Base-by-base conservation (phyloP, 306 rosid genomes). In the Senna siamea region DNA sequence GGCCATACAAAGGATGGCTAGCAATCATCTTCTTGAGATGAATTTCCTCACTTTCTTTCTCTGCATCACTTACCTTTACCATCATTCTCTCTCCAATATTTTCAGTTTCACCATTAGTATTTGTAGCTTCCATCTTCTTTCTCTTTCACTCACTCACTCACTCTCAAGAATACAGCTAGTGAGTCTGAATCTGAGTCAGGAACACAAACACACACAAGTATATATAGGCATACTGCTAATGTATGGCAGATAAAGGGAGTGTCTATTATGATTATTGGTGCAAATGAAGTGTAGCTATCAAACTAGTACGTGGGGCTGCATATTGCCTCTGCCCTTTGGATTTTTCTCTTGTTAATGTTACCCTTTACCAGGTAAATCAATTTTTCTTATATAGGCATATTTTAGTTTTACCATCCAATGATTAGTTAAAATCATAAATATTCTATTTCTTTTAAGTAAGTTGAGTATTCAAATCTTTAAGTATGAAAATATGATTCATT, bases 1-100 rank as follows among this genome's bases (percentile, higher is more conserved):
- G 74, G 54, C 66, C 84, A 82, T 75, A 87, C 77, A 80, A 70
- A 60, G 92, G 87, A 80, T 87, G 89, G 28, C 8, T 76, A 20
- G 82, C 71, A 70, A 87, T 82, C 80, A 78, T 82, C 51, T 73
- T 78, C 86, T 87, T 87, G 22, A 87, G 74, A 63, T 23, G 50
- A 74, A 40, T 65, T 23, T 81, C 76, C 14, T 66, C 63, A 7
- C 13, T 72, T 9, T 60, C 74, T 58, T 59, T 79, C 72, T 55
- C 76, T 9, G 1, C 72, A 32, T 59, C 55, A 69, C 51, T 47
- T 62, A 32, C 58, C 44, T 51, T 72, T 10, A 40, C 53, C 23
- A 13, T 44, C 46, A 26, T 68, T 68, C 53, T 67, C 35, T 17
- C 53, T 68, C 73, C 44, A 23, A 44, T 63, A 53, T 10, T 58